Evolutionary conservation across 176 grass and related monocot genomes (phyloP), one percentile per base, ranked within the genome.

Genomic region (Phoenix roebelenii): DNA sequence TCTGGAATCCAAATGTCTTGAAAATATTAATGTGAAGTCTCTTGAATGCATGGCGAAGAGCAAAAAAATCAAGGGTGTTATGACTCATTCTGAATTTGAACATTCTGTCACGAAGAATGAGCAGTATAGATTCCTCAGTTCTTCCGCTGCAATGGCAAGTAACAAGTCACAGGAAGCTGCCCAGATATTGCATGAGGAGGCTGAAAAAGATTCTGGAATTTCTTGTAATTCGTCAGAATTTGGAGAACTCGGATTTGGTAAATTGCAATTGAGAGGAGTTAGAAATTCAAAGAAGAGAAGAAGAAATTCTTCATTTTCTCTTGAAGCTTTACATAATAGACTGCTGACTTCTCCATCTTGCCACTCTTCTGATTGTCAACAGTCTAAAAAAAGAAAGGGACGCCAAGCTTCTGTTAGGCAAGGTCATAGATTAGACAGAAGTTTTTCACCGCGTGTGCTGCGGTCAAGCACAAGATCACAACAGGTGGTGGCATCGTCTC

Each of bases 361-460:
- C 35, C 35, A 44, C 7, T 58, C 74, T 54, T 61, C 19, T 62
- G 29, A 59, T 54, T 58, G 69, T 48, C 69, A 30, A 39, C 76
- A 77, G 80, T 64, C 57, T 32, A 83, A 74, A 72, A 77, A 76
- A 76, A 82, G 75, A 54, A 83, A 77, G 65, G 55, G 61, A 68
- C 39, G 35, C 71, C 59, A 74, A 30, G 7, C 24, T 69, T 30
- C 39, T 71, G n/a, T 16, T 48, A 74, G 29, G 15, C 26, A 7
- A 25, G 30, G 35, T 44, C 35, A 44, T 44, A 44, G 9, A 54
- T 16, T 5, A 53, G 1, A 17, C 56, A 12, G 3, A 39, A 54
- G 24, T 53, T 35, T 17, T 51, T 61, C 55, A 24, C 12, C 50
- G 32, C 25, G 5, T 44, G 51, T 48, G 48, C 44, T 17, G 59